Base-by-base conservation (phyloP, 2,329 filamentous ascomycete species). In the Coniella lustricola region DNA sequence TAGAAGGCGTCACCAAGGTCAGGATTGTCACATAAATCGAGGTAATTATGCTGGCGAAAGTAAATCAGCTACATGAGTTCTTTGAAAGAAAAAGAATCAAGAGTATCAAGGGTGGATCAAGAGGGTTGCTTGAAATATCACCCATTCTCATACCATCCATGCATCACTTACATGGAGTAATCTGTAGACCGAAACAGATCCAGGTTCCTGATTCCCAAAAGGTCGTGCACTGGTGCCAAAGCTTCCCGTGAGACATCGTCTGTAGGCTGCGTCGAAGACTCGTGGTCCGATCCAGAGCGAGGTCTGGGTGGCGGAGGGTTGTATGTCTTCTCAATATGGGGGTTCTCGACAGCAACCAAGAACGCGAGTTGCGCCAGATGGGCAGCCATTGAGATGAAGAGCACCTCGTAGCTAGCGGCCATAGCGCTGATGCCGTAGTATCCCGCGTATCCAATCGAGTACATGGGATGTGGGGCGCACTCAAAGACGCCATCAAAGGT, bases 401-500 rank as follows among this genome's bases (percentile, higher is more conserved):
- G 78, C 50, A 98, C 91, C 61, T 91, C 90, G 70, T 97, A 97
- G 74, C 93, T 98, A 54, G 91, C 91, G 40, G 90, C 90, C 85
- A 98, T 94, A 72, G 96, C 84, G 52, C 91, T 96, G 62, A 97
- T 96, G 58, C 93, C 93, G 65, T 98, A 98, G 72, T 94, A 98
- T 40, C 93, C 93, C 45, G 89, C 90, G 67, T 98, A 98, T 34
- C 93, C 93, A 60, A 97, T 91, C 48, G 90, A 95, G 70, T 97
- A 97, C 91, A 97, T 97, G 55, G 91, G 91, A 64, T 97, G 93
- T 29, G 93, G 93, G 17, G 93, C 93, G 84, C 98, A 94, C 70
- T 98, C 93, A 64, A 97, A 98, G 54, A 98, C 93, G 49, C 93
- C 93, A 63, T 98, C 93, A 66, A 98, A 98, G 43, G 90, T 97